Evolutionary conservation across 2,329 filamentous ascomycete genomes (phyloP).

Genomic region (Cephalotrichum gorgonifer): DNA sequence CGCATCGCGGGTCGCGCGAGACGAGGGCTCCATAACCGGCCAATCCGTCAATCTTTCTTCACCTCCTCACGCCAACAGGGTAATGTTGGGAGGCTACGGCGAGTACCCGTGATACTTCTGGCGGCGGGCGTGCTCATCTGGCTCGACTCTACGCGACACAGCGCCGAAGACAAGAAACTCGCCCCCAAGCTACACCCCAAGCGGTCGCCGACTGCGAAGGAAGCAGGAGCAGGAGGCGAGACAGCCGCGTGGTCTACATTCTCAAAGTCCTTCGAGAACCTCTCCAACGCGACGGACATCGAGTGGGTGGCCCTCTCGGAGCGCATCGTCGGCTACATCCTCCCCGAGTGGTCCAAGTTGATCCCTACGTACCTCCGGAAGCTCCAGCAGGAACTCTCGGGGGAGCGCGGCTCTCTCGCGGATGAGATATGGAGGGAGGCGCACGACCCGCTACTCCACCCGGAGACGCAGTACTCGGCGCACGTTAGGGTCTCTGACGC

Average conservation of each 20-base stretch:
- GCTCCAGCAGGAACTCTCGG: conserved; percentile 76
- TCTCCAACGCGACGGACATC: conserved; percentile 43
- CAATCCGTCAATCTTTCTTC: neutral
- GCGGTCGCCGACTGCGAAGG: neutral
- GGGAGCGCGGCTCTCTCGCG: conserved; percentile 78
- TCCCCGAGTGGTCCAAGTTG: conserved; percentile 72
- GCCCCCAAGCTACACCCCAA: neutral
- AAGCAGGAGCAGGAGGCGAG: neutral
- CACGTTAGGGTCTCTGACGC: conserved; percentile 71
- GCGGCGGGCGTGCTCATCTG: neutral
- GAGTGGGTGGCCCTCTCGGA: conserved; percentile 46
- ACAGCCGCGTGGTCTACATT: conserved; percentile 37
- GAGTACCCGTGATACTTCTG: neutral
- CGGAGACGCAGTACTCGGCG: conserved; percentile 77
- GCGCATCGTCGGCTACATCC: conserved; percentile 56
- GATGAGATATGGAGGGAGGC: conserved; percentile 92
- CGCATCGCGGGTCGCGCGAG: neutral
- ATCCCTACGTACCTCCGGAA: conserved; percentile 72
- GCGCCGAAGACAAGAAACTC: neutral
- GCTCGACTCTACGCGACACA: neutral
- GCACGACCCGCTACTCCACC: conserved; percentile 71
- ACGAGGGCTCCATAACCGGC: neutral
- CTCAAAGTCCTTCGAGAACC: conserved; percentile 34
- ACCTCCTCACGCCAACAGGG: neutral
- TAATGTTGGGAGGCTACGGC: neutral